Evolutionary conservation across 169 alveolate genomes (phyloP), one percentile per base, ranked within the genome.

Genomic region (Eimeria sp.): DNA sequence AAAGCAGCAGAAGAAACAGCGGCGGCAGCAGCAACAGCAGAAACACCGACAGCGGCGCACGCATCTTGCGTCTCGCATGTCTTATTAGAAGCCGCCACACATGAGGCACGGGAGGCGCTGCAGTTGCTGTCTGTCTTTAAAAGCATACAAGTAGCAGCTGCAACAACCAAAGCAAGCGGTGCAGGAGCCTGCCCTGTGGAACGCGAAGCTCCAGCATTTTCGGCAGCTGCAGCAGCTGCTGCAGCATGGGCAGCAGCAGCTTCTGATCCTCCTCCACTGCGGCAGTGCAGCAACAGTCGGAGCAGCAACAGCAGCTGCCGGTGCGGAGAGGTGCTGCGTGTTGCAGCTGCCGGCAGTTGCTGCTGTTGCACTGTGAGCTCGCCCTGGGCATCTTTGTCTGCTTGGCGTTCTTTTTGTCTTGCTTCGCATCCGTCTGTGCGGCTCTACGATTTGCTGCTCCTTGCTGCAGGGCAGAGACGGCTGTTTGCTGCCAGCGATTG

Each of bases 351-450:
- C 2, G 84, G 84, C 58, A 25, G 27, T 30, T n/a, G 84, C 51
- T 75, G 84, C 84, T n/a, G 47, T 51, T 75, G 84, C 54, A 30
- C 84, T 11, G 47, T 75, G 51, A 43, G 54, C n/a, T 75, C 84
- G 13, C 84, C 40, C 10, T 75, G 84, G 84, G 84, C 30, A 20
- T 75, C 84, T 75, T 43, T 75, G 54, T 75, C 84, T 43, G 84
- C 84, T 11, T 75, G 84, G 84, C 84, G 84, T 43, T 34, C 30
- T 20, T 75, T 75, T 10, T 20, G 40, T 22, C 25, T 75, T 30
- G 84, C 84, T 27, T 75, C 84, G 2, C 84, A 75, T 51, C 84
- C 84, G 18, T 75, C 84, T 30, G 54, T 75, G n/a, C 40, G 84
- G 43, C 47, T 75, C 2, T 75, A 75, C 25, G 84, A 75, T 10